These are phyloP conservation scores for Mycena alexandri DNA, from an alignment of 768 basidiomycete species.

Conservation along the genomic window DNA sequence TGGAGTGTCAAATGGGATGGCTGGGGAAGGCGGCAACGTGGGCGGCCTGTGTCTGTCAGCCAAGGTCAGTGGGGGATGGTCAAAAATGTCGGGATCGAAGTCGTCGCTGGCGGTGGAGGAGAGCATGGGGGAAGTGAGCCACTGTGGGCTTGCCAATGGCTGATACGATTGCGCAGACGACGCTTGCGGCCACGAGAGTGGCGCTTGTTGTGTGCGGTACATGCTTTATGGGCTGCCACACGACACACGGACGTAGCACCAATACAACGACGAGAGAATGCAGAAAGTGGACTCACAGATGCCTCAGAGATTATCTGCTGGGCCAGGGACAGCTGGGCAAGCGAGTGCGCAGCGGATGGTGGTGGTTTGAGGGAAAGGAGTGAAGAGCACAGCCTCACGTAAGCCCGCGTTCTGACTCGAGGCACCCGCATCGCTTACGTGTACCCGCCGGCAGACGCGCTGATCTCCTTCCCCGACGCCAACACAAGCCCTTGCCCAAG, in stretches of 20 bases:
- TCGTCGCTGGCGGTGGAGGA: constrained; percentile 41
- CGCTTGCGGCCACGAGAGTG: constrained; percentile 38
- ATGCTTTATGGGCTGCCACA: constrained; percentile 32
- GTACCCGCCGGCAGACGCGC: too few relatives aligned
- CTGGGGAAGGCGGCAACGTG: constrained; percentile 50
- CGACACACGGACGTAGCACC: constrained; percentile 40
- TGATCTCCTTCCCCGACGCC: too few relatives aligned
- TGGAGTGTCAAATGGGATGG: constrained; percentile 44
- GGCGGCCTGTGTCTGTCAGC: constrained; percentile 70
- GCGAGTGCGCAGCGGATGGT: constrained; percentile 13
- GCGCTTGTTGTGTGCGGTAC: constrained; percentile 27
- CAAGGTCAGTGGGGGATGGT: constrained; percentile 64
- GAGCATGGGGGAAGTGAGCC: constrained; percentile 37
- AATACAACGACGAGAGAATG: constrained; percentile 25
- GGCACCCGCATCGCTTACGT: neutral
- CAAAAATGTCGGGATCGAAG: constrained; percentile 45
- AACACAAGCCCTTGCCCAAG: too few relatives aligned
- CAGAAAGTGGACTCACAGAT: constrained; percentile 52
- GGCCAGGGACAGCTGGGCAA: constrained; percentile 32
- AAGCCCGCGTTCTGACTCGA: constrained; percentile 17
- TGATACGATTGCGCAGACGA: constrained; percentile 39
- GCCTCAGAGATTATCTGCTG: constrained; percentile 41
- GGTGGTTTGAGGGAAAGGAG: constrained; percentile 19
- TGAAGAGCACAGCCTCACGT: neutral
- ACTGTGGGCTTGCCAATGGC: neutral